Conservation (phyloP, 257 asterid species). For the Vinca minor region DNA sequence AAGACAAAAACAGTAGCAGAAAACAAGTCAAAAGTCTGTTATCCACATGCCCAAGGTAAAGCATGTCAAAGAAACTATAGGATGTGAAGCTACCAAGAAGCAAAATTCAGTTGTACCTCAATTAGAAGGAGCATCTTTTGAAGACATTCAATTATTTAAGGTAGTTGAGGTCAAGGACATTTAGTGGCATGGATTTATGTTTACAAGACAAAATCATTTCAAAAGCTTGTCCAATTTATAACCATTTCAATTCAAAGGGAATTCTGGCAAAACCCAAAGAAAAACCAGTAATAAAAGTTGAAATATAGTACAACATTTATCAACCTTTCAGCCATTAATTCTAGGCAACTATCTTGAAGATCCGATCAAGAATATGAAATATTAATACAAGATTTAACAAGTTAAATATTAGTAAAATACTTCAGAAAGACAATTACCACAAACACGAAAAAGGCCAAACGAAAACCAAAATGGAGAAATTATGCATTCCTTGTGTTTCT, state of each 20-base stretch:
- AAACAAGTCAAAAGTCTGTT: not conserved
- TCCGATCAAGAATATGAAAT: too few species aligned
- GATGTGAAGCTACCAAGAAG: not conserved
- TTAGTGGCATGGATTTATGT: not conserved
- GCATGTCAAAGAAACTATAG: not conserved
- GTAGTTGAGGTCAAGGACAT: not conserved
- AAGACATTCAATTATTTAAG: not conserved
- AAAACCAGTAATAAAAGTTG: not conserved
- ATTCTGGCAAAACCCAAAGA: not conserved
- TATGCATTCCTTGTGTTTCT: not conserved
- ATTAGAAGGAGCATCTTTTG: not conserved
- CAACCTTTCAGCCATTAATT: not conserved
- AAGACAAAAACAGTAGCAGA: constrained; percentile 2
- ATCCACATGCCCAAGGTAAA: not conserved
- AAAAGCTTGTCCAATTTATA: not conserved
- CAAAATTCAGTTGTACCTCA: not conserved
- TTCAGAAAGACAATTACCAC: not conserved
- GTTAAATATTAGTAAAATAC: not conserved
- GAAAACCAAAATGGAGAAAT: not conserved
- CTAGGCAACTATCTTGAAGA: not conserved
- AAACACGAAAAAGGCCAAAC: not conserved
- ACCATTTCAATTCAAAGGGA: not conserved
- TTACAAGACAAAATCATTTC: not conserved
- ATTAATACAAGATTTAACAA: too few species aligned
- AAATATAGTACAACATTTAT: not conserved